Conservation (phyloP, 1,284 basidiomycete species). For the Leccinum solheimii region DNA sequence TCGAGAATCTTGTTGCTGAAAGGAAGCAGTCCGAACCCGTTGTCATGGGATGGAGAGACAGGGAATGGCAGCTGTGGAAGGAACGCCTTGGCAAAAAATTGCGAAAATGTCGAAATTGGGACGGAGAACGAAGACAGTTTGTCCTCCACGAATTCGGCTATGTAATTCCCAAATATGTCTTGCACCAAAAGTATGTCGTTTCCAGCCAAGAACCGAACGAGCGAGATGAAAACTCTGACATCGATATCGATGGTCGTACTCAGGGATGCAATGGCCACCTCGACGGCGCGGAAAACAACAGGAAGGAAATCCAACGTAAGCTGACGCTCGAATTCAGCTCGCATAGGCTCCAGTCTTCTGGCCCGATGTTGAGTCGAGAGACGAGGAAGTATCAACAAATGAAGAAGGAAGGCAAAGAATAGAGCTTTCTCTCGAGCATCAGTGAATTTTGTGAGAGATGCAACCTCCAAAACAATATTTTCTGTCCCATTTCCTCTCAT, state of each 20-base stretch:
- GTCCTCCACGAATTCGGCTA: slow-evolving; percentile 24
- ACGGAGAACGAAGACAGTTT: slow-evolving; percentile 31
- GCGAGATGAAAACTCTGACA: slow-evolving; percentile 48
- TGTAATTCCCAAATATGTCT: slow-evolving; percentile 36
- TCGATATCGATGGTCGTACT: slow-evolving; percentile 46
- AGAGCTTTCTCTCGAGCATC: slow-evolving; percentile 22
- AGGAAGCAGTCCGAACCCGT: slow-evolving; percentile 42
- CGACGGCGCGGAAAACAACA: slow-evolving; percentile 32
- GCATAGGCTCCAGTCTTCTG: slow-evolving; percentile 33
- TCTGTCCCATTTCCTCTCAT: not conserved
- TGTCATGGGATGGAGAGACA: slow-evolving; percentile 7
- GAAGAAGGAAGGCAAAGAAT: slow-evolving; percentile 41
- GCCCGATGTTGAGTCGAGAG: slow-evolving; percentile 49
- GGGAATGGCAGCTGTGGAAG: slow-evolving; percentile 6
- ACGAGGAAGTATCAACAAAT: slow-evolving; percentile 43
- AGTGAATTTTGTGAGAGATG: slow-evolving; percentile 6
- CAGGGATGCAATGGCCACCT: slow-evolving; percentile 26
- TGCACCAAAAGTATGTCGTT: slow-evolving; percentile 23
- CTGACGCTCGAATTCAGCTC: slow-evolving; percentile 29
- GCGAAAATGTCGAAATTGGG: slow-evolving; percentile 27
- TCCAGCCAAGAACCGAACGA: slow-evolving; percentile 39
- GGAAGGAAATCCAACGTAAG: slow-evolving; percentile 44
- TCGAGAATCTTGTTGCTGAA: slow-evolving; percentile 56
- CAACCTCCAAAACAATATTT: slow-evolving; percentile 14
- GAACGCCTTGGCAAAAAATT: slow-evolving; percentile 22